Base-by-base conservation (phyloP, 495 filamentous ascomycete genomes). In the Penicillium goetzii region DNA sequence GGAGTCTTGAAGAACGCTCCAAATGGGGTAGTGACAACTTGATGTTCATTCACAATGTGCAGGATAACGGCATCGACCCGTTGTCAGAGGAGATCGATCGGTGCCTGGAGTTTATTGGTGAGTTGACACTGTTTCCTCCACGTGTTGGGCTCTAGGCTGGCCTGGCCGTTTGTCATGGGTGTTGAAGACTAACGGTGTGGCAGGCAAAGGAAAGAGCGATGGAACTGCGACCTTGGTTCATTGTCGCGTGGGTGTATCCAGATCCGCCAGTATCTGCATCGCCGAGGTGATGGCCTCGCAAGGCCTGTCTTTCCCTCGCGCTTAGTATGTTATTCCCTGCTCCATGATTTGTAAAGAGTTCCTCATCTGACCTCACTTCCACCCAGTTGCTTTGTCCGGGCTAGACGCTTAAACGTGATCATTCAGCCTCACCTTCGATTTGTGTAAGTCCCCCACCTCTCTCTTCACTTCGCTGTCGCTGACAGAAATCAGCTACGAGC, bases 251-350 rank as follows among this genome's bases (percentile, higher is more conserved):
- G 95, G 95, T 52, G 95, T 99, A 61, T 97, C 93, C 21, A 84
- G 95, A 61, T 94, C 90, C 53, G 95, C 95, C 23, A 99, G 95
- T 9, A 97, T 99, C 72, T 98, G 95, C 78, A 98, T 99, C 69
- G 95, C 95, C 34, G 93, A 97, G 76, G 94, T 98, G 23, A 99
- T 99, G 95, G 85, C 88, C 14, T 80, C 87, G 8, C 72, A 89
- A 32, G 80, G 85, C 30, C 78, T 97, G 52, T 95, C 92, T 4
- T 97, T 97, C 71, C 92, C 95, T 17, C 84, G 91, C 50, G 95
- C 95, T 51, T 99, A 99, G 85, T 88, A 75, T 70, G 86, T 84
- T 41, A 17, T 12, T 2, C 34, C 40, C 28, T 58, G 3, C 33
- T 6, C 7, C n/a, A 25, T 12, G 1, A 9, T 14, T 19, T 3